Percentiles rank a stretch among this genome's conserved stretches.
Evolutionary conservation across 305 asterid species (phyloP).

Genomic region (Fraxinus baroniana): DNA sequence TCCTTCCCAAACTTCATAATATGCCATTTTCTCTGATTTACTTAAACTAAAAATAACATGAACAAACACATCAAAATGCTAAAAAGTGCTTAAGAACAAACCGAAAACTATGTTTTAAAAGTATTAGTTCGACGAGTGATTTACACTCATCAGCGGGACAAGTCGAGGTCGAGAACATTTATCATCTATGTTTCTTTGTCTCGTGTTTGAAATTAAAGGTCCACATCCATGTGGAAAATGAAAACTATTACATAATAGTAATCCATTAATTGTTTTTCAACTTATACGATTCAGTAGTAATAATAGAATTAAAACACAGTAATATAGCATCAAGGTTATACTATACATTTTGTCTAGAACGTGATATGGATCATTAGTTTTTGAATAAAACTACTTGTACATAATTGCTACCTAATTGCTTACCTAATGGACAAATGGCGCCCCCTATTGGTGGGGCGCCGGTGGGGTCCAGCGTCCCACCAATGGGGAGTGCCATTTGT

Average conservation of each 20-base stretch:
- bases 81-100: background rate
- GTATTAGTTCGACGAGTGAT: background rate
- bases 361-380: background rate
- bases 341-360: background rate
- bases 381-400: too few species aligned
- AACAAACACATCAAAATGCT: background rate
- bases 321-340: background rate
- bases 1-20: background rate
- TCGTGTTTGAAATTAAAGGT: background rate
- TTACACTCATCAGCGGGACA: background rate
- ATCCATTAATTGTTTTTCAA: background rate
- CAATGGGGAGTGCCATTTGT: too few species aligned
- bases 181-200: background rate
- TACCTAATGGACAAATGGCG: too few species aligned
- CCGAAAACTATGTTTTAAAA: too few species aligned
- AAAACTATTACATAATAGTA: background rate
- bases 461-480: too few species aligned
- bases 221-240: background rate
- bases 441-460: too few species aligned
- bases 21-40: background rate
- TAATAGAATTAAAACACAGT: background rate
- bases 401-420: too few species aligned
- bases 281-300: background rate
- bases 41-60: background rate
- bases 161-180: background rate